phyloP scores from a whole-genome alignment of 306 rosid species.

The Glycine soja region DNA sequence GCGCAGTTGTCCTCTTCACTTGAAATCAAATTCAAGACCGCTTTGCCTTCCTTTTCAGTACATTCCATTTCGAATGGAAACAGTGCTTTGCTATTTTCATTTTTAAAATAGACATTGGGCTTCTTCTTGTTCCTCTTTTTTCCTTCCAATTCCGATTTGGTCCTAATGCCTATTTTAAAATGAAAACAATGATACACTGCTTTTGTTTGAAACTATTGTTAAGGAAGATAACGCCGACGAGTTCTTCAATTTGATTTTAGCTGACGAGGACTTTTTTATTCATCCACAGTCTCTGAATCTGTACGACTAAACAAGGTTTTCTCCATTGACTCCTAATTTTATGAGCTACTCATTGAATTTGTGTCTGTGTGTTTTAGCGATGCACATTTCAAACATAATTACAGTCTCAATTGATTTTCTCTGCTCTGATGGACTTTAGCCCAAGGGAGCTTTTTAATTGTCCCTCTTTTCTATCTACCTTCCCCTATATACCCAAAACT shows the following conservation, averaged over 20 bases:
- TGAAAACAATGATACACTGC: constrained; percentile 17
- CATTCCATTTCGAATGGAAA: constrained; percentile 25
- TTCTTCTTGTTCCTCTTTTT: neutral
- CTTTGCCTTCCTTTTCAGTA: constrained; percentile 44
- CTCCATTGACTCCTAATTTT: too few species aligned
- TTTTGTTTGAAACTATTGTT: constrained; percentile 38
- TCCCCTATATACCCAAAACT: neutral
- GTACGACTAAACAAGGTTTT: neutral
- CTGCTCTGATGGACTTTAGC: neutral
- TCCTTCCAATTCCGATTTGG: too few species aligned
- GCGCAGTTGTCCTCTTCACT: neutral
- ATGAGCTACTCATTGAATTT: too few species aligned
- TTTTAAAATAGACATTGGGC: constrained; percentile 42
- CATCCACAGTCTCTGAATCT: neutral
- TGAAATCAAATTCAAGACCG: constrained; percentile 38
- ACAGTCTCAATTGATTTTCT: too few species aligned
- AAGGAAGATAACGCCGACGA: constrained; percentile 44
- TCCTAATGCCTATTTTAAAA: constrained; percentile 41
- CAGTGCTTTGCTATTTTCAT: constrained; percentile 29
- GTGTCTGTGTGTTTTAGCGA: too few species aligned
- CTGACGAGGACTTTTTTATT: constrained; percentile 16
- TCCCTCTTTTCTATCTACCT: neutral
- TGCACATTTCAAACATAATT: neutral
- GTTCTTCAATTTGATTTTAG: constrained; percentile 42
- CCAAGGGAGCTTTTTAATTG: neutral